Percentiles rank a stretch among this genome's conserved stretches.
Conservation (phyloP, 2,329 filamentous ascomycete genomes). For the Alternaria sp. region DNA sequence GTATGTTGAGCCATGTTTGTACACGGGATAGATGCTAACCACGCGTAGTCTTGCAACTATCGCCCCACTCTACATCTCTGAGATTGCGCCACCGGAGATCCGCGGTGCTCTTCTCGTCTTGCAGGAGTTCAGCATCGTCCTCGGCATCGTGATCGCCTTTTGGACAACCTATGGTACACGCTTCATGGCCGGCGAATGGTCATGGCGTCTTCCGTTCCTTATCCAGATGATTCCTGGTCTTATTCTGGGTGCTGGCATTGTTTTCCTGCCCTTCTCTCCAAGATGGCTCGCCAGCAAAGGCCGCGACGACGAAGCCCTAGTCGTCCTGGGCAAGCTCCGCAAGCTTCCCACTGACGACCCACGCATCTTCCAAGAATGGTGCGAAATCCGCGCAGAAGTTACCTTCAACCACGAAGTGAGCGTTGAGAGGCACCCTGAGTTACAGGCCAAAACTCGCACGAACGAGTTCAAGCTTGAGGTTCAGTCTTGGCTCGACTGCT, state of each 20-base stretch:
- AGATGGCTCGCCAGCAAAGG: constrained; percentile 58
- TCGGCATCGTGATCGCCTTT: constrained; percentile 59
- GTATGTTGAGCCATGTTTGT: constrained; percentile 29
- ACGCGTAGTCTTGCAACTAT: constrained; percentile 46
- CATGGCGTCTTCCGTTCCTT: constrained; percentile 57
- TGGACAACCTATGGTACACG: constrained; percentile 62
- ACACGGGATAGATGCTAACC: constrained; percentile 6
- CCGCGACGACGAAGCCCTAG: constrained; percentile 56
- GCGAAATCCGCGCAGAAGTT: constrained; percentile 61
- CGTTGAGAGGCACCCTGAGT: constrained; percentile 45
- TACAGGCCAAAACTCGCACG: constrained; percentile 39
- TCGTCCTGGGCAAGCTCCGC: constrained; percentile 57
- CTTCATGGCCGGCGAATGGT: constrained; percentile 50
- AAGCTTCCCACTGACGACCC: constrained; percentile 56
- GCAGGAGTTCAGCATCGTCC: constrained; percentile 55
- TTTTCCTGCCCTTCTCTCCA: constrained; percentile 62
- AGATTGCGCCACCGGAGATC: constrained; percentile 59
- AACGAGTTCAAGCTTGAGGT: constrained; percentile 54
- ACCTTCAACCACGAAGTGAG: constrained; percentile 58
- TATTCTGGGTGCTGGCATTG: constrained; percentile 50
- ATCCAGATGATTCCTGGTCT: constrained; percentile 54
- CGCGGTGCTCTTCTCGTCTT: constrained; percentile 58
- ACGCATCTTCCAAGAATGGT: constrained; percentile 60
- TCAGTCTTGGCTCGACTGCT: constrained; percentile 55
- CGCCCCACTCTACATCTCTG: constrained; percentile 60